phyloP scores from a whole-genome alignment of 768 basidiomycete species.

The Pilatotrama ljubarskyi region DNA sequence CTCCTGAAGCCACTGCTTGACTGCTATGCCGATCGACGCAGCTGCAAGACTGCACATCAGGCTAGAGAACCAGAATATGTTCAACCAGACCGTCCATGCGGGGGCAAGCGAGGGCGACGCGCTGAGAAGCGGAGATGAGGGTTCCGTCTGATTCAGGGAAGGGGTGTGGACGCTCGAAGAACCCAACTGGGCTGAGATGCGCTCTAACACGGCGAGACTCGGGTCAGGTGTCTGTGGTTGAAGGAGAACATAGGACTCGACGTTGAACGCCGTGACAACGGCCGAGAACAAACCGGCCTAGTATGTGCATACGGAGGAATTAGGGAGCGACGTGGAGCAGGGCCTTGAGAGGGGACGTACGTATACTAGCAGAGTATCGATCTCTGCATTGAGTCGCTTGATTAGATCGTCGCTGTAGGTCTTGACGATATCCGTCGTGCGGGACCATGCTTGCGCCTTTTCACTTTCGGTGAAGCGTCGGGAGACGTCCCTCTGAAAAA shows the following conservation, averaged over 20 bases:
- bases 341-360: background rate
- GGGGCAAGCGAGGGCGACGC: too few species aligned
- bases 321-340: background rate
- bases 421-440: background rate
- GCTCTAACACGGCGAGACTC: too few species aligned
- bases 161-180: too few species aligned
- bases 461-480: background rate
- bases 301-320: too few species aligned
- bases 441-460: background rate
- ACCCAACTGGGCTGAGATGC: too few species aligned
- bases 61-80: background rate
- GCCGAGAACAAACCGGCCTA: constrained; percentile 32
- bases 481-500: too few species aligned
- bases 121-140: too few species aligned
- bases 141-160: too few species aligned
- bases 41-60: background rate
- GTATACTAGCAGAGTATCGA: background rate
- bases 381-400: background rate
- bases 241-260: constrained; percentile 21
- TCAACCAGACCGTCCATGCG: background rate
- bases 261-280: constrained; percentile 26
- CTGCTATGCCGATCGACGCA: background rate
- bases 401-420: background rate
- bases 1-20: background rate
- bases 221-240: background rate